Percentiles rank a stretch among this genome's conserved stretches.
These are phyloP conservation scores for Mucor saturninus DNA, from an alignment of 371 early-diverging fungal species.

Conservation along the genomic window DNA sequence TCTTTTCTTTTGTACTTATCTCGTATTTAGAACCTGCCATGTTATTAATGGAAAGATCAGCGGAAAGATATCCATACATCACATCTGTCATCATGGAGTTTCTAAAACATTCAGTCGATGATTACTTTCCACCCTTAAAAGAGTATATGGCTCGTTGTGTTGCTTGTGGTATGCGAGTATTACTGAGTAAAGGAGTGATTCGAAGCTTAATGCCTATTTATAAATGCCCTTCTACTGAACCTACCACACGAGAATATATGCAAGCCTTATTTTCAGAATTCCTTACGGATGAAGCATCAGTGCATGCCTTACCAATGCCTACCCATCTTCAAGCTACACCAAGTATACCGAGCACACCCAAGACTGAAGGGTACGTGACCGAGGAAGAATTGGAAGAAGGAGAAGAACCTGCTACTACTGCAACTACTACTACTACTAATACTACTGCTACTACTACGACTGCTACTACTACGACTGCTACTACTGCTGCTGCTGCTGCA, in stretches of 20 bases:
- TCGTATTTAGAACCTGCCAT: conserved; percentile 67
- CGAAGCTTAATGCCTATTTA: conserved; percentile 45
- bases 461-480: no score
- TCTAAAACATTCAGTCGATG: conserved; percentile 58
- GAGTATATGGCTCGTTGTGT: conserved; percentile 58
- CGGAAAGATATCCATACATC: conserved; percentile 69
- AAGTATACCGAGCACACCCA: not conserved
- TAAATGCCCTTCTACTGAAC: conserved; percentile 36
- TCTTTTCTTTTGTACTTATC: not conserved
- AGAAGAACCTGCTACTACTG: not conserved
- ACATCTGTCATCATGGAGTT: conserved; percentile 72
- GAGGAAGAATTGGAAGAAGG: conserved; percentile 3
- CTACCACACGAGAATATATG: conserved; percentile 34
- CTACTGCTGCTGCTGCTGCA: not conserved
- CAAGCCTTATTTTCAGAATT: conserved; percentile 37
- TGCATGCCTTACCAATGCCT: conserved; percentile 8
- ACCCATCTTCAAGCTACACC: not conserved
- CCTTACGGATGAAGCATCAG: conserved; percentile 13
- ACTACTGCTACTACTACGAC: no score
- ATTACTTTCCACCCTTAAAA: conserved; percentile 62
- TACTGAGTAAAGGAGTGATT: conserved; percentile 71
- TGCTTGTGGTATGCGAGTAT: conserved; percentile 58
- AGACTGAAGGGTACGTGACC: not conserved
- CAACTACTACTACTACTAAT: no score
- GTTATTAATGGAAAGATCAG: conserved; percentile 72